Evolutionary conservation across 495 filamentous ascomycete genomes (phyloP).

Genomic region (Podospora pseudocomata): DNA sequence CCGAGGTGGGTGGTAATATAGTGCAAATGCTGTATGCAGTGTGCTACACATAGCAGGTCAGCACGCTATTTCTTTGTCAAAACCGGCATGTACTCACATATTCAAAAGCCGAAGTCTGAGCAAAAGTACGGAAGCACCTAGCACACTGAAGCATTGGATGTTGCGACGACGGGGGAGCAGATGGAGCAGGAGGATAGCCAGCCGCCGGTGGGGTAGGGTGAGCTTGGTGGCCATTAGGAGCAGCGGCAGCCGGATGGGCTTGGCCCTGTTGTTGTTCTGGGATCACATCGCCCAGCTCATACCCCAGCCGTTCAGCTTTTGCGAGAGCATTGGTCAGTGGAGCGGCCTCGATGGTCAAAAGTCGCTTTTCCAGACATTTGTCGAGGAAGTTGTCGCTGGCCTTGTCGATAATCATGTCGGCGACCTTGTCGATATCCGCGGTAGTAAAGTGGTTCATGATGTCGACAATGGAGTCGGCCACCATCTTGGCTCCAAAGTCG

Average conservation of each 20-base stretch:
- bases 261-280: constrained; percentile 33
- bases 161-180: background rate
- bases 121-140: constrained; percentile 41
- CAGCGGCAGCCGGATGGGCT: background rate
- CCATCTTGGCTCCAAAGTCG: constrained; percentile 46
- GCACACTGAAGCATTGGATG: constrained; percentile 31
- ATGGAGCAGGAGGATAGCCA: background rate
- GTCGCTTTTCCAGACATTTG: constrained; percentile 41
- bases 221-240: constrained; percentile 12
- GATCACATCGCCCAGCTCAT: constrained; percentile 41
- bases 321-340: constrained; percentile 49
- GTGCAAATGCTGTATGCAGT: constrained; percentile 38
- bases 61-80: background rate
- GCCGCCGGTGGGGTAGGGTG: constrained; percentile 12
- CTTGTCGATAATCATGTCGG: constrained; percentile 37
- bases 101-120: constrained; percentile 30
- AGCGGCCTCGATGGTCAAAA: constrained; percentile 46
- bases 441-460: constrained; percentile 37
- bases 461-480: constrained; percentile 38
- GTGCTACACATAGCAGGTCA: constrained; percentile 30
- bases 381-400: constrained; percentile 48
- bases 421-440: constrained; percentile 39
- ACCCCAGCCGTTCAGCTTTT: constrained; percentile 48
- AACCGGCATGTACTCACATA: constrained; percentile 33
- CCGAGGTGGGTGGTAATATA: constrained; percentile 24